Base-by-base conservation (phyloP, 352 stramenopile species). In the Phytophthora sp. region DNA sequence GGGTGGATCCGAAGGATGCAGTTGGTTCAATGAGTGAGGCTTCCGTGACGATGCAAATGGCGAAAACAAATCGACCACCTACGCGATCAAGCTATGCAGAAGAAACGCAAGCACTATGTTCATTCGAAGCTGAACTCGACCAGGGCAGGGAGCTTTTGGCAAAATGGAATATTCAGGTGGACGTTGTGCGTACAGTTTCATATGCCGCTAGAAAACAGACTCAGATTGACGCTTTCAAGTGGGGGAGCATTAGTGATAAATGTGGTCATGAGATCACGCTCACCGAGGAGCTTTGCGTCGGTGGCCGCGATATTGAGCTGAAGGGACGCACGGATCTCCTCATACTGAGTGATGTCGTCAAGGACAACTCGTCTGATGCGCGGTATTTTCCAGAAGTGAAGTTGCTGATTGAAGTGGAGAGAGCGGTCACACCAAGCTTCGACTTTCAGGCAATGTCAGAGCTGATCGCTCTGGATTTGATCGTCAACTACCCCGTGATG, bases 401-500 rank as follows among this genome's bases (percentile, higher is more conserved):
- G 58, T 77, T 84, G 76, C 63, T 80, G 44, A 72, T 82, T 56
- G 67, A 87, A 74, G 70, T 81, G 59, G 77, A 79, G 52, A 63
- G 18, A 42, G 24, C 42, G 12, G 35, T 80, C 21, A 44, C 75
- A 72, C 4, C 0, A 51, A 36, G 27, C 13, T 50, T n/a, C 49
- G 53, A 50, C 16, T 88, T 66, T 38, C 67, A 84, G 59, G 64
- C 66, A 13, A 55, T 79, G 23, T 82, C 73, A 20, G 56, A 84
- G 35, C 63, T 84, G 8, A 73, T 81, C 38, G 67, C 73, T n/a
- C 47, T 88, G 18, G 67, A 84, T 74, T 9, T 84, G 4, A 49
- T 81, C 12, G 35, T 21, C 42, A 27, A 61, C 8, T 62, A 75
- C 21, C 65, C 71, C 64, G 71, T 85, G 54, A 74, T 82, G 52